Percentiles rank a stretch among this genome's conserved stretches.
Conservation (phyloP, 306 rosid species). For the Senna tora region DNA sequence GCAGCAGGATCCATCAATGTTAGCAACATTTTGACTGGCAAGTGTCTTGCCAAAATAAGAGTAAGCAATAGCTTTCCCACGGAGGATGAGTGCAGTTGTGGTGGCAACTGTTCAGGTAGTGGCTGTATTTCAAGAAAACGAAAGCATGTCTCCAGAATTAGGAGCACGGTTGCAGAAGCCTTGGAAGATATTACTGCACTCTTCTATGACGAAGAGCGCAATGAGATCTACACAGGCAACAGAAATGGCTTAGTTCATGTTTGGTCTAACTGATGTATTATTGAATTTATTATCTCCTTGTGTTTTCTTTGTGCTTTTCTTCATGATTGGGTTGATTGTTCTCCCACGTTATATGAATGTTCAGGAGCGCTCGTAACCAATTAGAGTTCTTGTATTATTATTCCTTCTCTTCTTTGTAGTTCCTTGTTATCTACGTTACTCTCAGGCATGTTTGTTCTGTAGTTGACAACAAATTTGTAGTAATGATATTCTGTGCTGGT, state of each 20-base stretch:
- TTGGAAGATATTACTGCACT: constrained; percentile 97
- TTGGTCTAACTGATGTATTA: constrained; percentile 74
- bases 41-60: constrained; percentile 88
- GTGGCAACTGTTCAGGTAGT: constrained; percentile 42
- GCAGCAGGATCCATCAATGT: constrained; percentile 94
- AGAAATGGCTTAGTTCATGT: constrained; percentile 87
- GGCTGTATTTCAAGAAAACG: constrained; percentile 53
- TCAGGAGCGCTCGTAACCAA: constrained; percentile 39
- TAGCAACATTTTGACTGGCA: constrained; percentile 92
- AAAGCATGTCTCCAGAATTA: constrained; percentile 51
- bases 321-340: constrained; percentile 41
- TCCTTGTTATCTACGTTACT: constrained; percentile 27
- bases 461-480: constrained; percentile 40
- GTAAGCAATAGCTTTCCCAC: constrained; percentile 57
- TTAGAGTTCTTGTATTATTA: constrained; percentile 45
- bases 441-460: constrained; percentile 28
- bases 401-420: constrained; percentile 3
- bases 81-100: constrained; percentile 54
- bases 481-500: constrained; percentile 35
- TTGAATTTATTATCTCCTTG: constrained; percentile 26
- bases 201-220: constrained; percentile 92
- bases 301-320: constrained; percentile 43
- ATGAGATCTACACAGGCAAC: constrained; percentile 91
- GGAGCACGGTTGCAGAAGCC: constrained; percentile 85
- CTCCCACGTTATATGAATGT: constrained; percentile 36